Evolutionary conservation across 2,329 filamentous ascomycete genomes (phyloP).

Genomic region (Ilyonectria destructans): DNA sequence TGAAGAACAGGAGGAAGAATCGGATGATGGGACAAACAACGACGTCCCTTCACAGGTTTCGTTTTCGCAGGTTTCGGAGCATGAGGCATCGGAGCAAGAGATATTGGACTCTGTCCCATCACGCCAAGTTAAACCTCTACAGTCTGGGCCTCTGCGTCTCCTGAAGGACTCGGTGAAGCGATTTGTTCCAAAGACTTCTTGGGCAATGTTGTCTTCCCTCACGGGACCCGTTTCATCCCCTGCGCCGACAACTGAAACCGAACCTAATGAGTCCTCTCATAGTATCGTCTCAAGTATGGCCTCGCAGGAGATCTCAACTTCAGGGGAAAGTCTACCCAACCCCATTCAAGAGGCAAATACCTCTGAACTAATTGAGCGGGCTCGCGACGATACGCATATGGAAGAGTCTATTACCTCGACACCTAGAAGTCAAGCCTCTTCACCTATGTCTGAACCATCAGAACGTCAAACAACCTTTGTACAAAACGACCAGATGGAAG

Average conservation of each 20-base stretch:
- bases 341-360: not conserved
- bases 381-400: not conserved
- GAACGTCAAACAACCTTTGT: not conserved
- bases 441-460: not conserved
- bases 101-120: no score
- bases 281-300: no score
- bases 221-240: conserved; percentile 22
- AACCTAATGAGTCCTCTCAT: not conserved
- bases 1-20: conserved; percentile 2
- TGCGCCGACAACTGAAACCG: not conserved
- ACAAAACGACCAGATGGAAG: not conserved
- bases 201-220: conserved; percentile 42
- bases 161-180: conserved; percentile 45
- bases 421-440: not conserved
- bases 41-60: conserved; percentile 5
- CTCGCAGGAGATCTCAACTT: not conserved
- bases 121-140: not conserved
- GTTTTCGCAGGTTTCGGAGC: conserved; percentile 3
- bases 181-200: conserved; percentile 46
- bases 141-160: conserved; percentile 24
- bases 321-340: not conserved
- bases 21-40: not conserved
- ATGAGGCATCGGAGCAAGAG: not conserved
- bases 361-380: not conserved
- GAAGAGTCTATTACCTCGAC: not conserved